phyloP scores from a whole-genome alignment of 495 filamentous ascomycete species.

The Hypoxylon lienhwacheense region DNA sequence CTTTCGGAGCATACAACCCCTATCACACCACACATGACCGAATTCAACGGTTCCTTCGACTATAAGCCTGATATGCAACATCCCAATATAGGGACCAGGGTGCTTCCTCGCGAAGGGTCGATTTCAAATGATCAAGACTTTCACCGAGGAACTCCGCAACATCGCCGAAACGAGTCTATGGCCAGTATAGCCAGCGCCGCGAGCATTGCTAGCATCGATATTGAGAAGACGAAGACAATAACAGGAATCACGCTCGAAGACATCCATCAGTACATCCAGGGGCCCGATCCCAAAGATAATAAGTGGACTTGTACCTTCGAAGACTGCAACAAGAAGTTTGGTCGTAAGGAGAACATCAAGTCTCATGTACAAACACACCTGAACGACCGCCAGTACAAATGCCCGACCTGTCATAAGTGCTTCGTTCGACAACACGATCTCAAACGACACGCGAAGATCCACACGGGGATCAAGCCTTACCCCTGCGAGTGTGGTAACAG shows the following conservation, averaged over 20 bases:
- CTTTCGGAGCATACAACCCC: constrained; percentile 48
- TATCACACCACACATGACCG: constrained; percentile 39
- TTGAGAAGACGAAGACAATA: constrained; percentile 56
- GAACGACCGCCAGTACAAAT: constrained; percentile 89
- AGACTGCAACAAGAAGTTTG: constrained; percentile 81
- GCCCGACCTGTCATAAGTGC: constrained; percentile 84
- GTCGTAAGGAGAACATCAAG: constrained; percentile 95
- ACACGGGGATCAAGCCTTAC: constrained; percentile 90
- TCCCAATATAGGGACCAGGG: constrained; percentile 13
- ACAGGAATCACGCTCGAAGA: constrained; percentile 88
- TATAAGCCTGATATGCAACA: constrained; percentile 42
- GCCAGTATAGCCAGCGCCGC: constrained; percentile 54
- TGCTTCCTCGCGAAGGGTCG: constrained; percentile 23
- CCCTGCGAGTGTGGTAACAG: constrained; percentile 86
- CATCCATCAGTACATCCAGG: constrained; percentile 80
- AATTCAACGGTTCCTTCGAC: constrained; percentile 37
- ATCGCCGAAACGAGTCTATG: constrained; percentile 53
- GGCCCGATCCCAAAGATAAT: constrained; percentile 70
- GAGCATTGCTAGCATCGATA: constrained; percentile 59
- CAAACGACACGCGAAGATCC: constrained; percentile 95
- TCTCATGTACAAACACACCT: constrained; percentile 97
- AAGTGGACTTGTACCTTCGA: constrained; percentile 87
- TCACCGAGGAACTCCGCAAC: constrained; percentile 37
- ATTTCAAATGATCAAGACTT: constrained; percentile 28
- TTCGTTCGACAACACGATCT: constrained; percentile 97